Evolutionary conservation across 768 basidiomycete species (phyloP).

Genomic region (Suillus hirtellus): DNA sequence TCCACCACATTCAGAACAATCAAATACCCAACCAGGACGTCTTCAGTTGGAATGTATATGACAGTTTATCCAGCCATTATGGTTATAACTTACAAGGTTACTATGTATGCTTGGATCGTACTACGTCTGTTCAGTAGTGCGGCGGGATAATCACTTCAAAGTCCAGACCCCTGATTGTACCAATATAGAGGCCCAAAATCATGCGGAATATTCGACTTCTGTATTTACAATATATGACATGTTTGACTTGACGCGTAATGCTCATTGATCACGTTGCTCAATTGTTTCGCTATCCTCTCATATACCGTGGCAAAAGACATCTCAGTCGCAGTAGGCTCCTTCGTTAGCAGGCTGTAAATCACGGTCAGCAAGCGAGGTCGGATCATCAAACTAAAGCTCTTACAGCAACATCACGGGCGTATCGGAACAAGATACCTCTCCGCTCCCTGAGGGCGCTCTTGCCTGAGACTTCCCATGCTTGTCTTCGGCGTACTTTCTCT

Average conservation of each 20-base stretch:
- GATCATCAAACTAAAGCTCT: constrained; percentile 36
- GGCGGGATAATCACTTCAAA: neutral
- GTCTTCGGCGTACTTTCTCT: constrained; percentile 58
- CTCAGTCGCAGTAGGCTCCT: constrained; percentile 81
- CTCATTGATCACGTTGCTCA: neutral
- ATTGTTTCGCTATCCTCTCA: neutral
- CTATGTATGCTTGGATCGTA: neutral
- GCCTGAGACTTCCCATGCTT: constrained; percentile 70
- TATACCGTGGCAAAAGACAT: neutral
- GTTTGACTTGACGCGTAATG: neutral
- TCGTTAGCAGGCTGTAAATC: constrained; percentile 67
- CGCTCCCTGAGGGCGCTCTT: constrained; percentile 65
- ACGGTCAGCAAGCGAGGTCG: neutral
- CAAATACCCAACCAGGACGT: neutral
- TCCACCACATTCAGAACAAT: neutral
- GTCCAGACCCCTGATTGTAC: neutral
- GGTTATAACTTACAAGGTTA: neutral
- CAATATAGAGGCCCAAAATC: neutral
- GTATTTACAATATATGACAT: neutral
- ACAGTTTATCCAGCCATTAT: neutral
- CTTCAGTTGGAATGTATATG: no score
- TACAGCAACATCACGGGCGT: constrained; percentile 85
- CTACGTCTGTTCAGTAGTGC: neutral
- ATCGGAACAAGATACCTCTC: constrained; percentile 75
- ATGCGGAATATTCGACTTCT: neutral